Base-by-base conservation (phyloP, 768 basidiomycete genomes). In the Podaxis sp. region DNA sequence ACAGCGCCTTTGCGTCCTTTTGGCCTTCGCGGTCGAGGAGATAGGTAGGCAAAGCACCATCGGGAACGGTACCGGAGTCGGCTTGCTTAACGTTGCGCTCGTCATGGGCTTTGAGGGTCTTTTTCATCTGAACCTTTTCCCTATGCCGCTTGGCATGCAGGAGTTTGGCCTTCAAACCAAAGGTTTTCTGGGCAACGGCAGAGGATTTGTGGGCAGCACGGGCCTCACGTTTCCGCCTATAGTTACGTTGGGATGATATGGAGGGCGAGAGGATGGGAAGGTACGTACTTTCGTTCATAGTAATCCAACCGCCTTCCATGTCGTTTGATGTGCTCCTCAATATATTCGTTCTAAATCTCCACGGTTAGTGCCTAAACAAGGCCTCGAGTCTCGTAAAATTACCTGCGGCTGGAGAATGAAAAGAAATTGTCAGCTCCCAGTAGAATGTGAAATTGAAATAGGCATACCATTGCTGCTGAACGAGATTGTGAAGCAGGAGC, bases 81-180 rank as follows among this genome's bases (percentile, higher is more conserved):
- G 93, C 84, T 72, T 96, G 91, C 79, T 99, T 99, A 80, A 98
- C 87, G 72, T 99, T 95, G 65, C 97, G 90, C 76, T 99, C 96
- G 77, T 99, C 97, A 80, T 99, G 97, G 9, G 95, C 95, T 75
- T 97, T 98, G 76, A 99, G 90, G n/a, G 95, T 96, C 82, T 99
- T 99, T 79, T 95, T 96, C 79, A 99, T 90, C 71, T 95, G 94
- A 51, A 99, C 94, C 80, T 99, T 99, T 78, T 99, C 93, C 33
- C 93, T 87, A 79, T 99, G 94, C 64, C 96, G 90, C 75, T 90
- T 96, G 40, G 94, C 93, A 71, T 99, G 97, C 7, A 98, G 88
- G n/a, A 99, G 82, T 77, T 99, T 99, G 67, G 95, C 97, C 79
- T 96, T 98, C 68, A 97, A 81, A 75, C 97, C 97, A 70, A 97